phyloP scores from a whole-genome alignment of 225 moss, liverwort and hornwort genomes.

The Asterella californica region DNA sequence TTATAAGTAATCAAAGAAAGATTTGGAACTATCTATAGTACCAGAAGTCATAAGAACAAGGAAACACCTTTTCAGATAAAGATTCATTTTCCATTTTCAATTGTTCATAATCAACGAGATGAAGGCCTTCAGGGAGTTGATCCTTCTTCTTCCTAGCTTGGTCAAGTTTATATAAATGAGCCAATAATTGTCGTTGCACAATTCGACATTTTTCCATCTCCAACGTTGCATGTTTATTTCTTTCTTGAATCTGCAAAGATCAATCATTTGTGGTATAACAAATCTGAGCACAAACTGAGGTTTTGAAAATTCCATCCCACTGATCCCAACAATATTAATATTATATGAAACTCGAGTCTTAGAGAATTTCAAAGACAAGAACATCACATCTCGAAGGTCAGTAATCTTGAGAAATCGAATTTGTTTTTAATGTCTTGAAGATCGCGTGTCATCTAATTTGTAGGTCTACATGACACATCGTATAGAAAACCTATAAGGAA shows the following conservation, averaged over 20 bases:
- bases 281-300: too few species aligned
- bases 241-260: slow-evolving; percentile 52
- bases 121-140: slow-evolving; percentile 80
- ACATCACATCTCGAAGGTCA: too few species aligned
- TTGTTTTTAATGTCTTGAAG: too few species aligned
- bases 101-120: slow-evolving; percentile 79
- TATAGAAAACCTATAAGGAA: too few species aligned
- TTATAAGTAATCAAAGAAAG: too few species aligned
- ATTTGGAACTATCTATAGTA: too few species aligned
- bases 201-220: slow-evolving; percentile 67
- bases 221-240: slow-evolving; percentile 44
- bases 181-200: slow-evolving; percentile 62
- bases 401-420: too few species aligned
- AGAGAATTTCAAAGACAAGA: too few species aligned
- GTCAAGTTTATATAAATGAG: slow-evolving; percentile 70
- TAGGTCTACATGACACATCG: background rate
- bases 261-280: background rate
- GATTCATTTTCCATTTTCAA: slow-evolving; percentile 90
- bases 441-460: background rate
- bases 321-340: too few species aligned
- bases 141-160: slow-evolving; percentile 72
- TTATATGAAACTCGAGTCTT: too few species aligned
- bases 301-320: too few species aligned
- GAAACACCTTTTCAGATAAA: slow-evolving; percentile 73
- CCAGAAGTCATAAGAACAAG: too few species aligned